Evolutionary conservation across 208 protist genomes (phyloP), one percentile per base, ranked within the genome.

Genomic region (Trypanosoma boissoni): DNA sequence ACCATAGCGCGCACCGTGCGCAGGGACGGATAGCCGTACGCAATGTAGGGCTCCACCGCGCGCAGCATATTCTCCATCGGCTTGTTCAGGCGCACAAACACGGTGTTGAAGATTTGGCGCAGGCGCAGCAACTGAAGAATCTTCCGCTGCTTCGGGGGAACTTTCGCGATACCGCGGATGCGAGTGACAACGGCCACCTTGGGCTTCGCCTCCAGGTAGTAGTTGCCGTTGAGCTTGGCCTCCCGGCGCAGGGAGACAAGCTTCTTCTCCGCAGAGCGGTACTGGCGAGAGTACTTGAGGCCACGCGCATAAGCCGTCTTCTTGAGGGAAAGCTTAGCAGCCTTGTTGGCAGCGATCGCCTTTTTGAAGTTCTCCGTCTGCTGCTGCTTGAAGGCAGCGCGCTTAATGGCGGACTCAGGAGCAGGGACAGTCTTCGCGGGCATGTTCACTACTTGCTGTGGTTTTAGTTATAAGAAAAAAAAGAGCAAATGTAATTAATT

Each of bases 31-130:
- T 99, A 98, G 58, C 99, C 99, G 79, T 98, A 99, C 46, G 98
- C 95, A 61, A 99, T 90, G 94, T 99, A 99, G 55, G 98, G 98
- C 85, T 99, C 97, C 51, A 99, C 97, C 9, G 96, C 68, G 60
- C 91, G 90, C 32, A 99, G 91, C 98, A 99, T 99, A 75, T 98
- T 99, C 68, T 99, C 80, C 34, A 98, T 99, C 42, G 99, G 97
- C 84, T 99, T 99, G 97, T 99, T 99, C 27, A 99, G 52, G 64
- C 94, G 94, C 65, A 99, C 85, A 73, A 99, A 99, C 45, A 99
- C 96, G 52, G 88, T 98, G 85, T 99, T 99, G 95, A 99, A 91
- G 89, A 99, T 99, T 89, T 99, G 98, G 56, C 93, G 81, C 23
- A 99, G 95, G 74, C 98, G 95, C 59, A 99, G 83, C 12, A 99